Percentiles rank a stretch among this genome's conserved stretches.
Evolutionary conservation across 2,329 filamentous ascomycete genomes (phyloP).

Genomic region (Sodiomyces alkalinus): DNA sequence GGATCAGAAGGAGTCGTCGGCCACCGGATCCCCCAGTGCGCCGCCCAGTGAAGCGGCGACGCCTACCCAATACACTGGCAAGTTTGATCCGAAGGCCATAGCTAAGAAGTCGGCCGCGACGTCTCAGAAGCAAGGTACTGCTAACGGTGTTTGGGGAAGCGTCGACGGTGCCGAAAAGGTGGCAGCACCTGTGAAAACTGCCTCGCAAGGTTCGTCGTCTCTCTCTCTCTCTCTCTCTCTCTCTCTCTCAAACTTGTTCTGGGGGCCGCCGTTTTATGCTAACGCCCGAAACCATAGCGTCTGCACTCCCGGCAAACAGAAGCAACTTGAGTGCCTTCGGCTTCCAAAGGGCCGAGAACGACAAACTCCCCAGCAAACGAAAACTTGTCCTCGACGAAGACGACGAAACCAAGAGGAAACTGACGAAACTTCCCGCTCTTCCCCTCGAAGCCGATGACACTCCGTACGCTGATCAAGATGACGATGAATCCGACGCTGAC

Average conservation of each 20-base stretch:
- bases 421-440: constrained; percentile 76
- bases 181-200: constrained; percentile 16
- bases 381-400: constrained; percentile 81
- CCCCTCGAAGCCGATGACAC: constrained; percentile 49
- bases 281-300: constrained; percentile 19
- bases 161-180: constrained; percentile 23
- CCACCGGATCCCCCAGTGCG: constrained; percentile 30
- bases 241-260: no score
- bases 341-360: constrained; percentile 55
- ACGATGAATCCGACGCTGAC: constrained; percentile 59
- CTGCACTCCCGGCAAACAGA: constrained; percentile 49
- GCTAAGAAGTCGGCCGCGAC: constrained; percentile 60
- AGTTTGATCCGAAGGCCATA: constrained; percentile 78
- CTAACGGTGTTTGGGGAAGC: constrained; percentile 31
- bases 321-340: constrained; percentile 75
- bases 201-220: constrained; percentile 19
- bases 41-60: constrained; percentile 26
- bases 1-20: constrained; percentile 45
- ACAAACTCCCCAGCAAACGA: constrained; percentile 54
- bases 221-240: no score
- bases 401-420: constrained; percentile 70
- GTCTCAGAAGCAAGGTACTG: constrained; percentile 32
- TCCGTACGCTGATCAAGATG: constrained; percentile 46
- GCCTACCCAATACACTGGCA: constrained; percentile 48
- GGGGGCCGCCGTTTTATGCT: constrained; percentile 7